phyloP scores from a whole-genome alignment of 768 basidiomycete genomes.

The Hortiboletus flavorubellus region DNA sequence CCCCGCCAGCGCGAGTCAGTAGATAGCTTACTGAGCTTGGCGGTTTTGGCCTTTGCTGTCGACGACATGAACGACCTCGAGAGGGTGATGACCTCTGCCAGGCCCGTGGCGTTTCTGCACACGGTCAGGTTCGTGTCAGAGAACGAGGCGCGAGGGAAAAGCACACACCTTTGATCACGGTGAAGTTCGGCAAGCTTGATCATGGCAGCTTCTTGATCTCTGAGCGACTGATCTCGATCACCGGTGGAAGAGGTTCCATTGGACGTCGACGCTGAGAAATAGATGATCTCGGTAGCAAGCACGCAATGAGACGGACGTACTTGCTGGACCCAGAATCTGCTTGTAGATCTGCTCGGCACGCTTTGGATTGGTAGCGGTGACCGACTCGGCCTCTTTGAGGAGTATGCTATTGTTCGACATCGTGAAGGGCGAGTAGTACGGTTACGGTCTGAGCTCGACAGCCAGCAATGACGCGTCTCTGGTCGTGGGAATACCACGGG shows the following conservation, averaged over 20 bases:
- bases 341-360: slow-evolving; percentile 76
- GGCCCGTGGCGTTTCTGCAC: slow-evolving; percentile 73
- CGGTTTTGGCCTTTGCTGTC: slow-evolving; percentile 97
- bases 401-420: slow-evolving; percentile 28
- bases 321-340: slow-evolving; percentile 50
- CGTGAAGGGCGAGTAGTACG: background rate
- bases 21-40: slow-evolving; percentile 71
- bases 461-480: slow-evolving; percentile 24
- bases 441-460: background rate
- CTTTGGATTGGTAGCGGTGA: slow-evolving; percentile 45
- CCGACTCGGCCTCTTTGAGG: slow-evolving; percentile 48
- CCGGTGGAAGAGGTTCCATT: slow-evolving; percentile 32
- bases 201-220: slow-evolving; percentile 83
- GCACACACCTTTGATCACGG: slow-evolving; percentile 73
- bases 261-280: slow-evolving; percentile 28
- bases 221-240: slow-evolving; percentile 55
- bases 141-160: background rate
- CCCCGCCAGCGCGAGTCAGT: background rate
- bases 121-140: background rate
- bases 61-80: slow-evolving; percentile 86
- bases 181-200: slow-evolving; percentile 85
- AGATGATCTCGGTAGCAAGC: background rate
- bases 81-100: slow-evolving; percentile 82
- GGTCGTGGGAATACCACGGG: slow-evolving; percentile 18
- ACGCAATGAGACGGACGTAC: slow-evolving; percentile 20